Conservation (phyloP, 169 alveolate genomes). For the Eimeria sp. region DNA sequence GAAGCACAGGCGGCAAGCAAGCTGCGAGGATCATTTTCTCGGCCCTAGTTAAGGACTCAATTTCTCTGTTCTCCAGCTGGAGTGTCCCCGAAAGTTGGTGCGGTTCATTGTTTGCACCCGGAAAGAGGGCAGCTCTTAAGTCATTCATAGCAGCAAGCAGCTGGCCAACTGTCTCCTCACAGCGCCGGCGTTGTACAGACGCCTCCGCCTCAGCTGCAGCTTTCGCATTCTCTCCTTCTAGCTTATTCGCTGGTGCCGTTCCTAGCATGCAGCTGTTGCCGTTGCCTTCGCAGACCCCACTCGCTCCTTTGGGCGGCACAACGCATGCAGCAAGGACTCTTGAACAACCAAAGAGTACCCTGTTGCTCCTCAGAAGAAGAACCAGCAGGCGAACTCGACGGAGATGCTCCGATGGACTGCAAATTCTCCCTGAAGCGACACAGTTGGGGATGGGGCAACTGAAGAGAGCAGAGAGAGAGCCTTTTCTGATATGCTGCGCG, state of each 20-base stretch:
- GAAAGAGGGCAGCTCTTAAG: constrained; percentile 17
- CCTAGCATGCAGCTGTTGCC: constrained; percentile 4
- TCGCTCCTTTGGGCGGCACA: not conserved
- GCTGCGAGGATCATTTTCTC: constrained; percentile 47
- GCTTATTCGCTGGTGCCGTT: not conserved
- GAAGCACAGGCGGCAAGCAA: constrained; percentile 32
- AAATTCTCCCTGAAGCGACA: constrained; percentile 12
- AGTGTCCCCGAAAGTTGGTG: not conserved
- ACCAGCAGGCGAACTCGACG: constrained; percentile 25
- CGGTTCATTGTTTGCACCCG: not conserved
- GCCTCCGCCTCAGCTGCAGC: constrained; percentile 44
- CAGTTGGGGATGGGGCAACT: constrained; percentile 25
- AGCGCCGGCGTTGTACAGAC: constrained; percentile 12
- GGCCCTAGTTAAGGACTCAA: not conserved
- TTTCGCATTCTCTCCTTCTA: constrained; percentile 29
- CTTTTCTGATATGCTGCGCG: not conserved
- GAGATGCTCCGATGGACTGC: constrained; percentile 25
- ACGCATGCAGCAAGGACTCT: constrained; percentile 65
- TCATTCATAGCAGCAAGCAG: constrained; percentile 22
- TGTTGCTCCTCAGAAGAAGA: constrained; percentile 28
- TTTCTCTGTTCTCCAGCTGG: not conserved
- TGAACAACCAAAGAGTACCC: constrained; percentile 8
- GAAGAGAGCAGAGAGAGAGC: constrained; percentile 16
- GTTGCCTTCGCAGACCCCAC: not conserved
- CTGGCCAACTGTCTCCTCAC: not conserved